A percentile compares a stretch with the other conserved stretches of the same genome.
Conservation (phyloP, 2,329 filamentous ascomycete genomes). For the Colletotrichum sidae region DNA sequence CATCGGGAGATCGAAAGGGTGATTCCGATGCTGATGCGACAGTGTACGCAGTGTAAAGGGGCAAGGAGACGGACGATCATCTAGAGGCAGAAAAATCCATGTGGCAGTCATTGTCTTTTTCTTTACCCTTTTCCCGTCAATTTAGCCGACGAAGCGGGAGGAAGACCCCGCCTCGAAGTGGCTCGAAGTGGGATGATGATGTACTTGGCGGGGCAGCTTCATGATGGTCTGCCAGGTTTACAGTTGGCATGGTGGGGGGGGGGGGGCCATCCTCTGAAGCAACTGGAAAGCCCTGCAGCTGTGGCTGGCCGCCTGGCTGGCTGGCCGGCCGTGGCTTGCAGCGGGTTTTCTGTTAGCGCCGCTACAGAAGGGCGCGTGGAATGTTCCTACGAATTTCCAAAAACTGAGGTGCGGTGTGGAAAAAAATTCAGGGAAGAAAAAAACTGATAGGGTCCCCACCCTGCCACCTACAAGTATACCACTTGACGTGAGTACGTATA, state of each 20-base stretch:
- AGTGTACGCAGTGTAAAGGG: slow-evolving; percentile 19
- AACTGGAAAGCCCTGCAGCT: slow-evolving; percentile 9
- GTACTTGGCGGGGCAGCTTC: slow-evolving; percentile 27
- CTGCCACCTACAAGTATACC: too few species aligned
- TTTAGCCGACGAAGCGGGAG: slow-evolving; percentile 21
- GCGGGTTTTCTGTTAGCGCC: too few species aligned
- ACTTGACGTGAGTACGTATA: too few species aligned
- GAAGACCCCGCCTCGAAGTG: slow-evolving; percentile 30
- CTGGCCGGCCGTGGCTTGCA: too few species aligned
- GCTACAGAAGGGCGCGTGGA: too few species aligned
- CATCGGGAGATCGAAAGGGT: too few species aligned
- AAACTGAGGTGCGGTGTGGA: too few species aligned
- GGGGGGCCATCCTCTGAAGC: slow-evolving; percentile 10
- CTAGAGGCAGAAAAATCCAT: not conserved
- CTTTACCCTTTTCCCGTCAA: slow-evolving; percentile 9
- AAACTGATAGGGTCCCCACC: too few species aligned
- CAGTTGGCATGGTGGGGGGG: slow-evolving; percentile 16
- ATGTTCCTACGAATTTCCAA: not conserved
- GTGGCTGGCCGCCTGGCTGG: not conserved
- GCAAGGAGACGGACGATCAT: not conserved
- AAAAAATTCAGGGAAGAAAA: too few species aligned
- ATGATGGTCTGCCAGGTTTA: slow-evolving; percentile 20
- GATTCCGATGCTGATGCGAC: not conserved
- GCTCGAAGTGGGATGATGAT: slow-evolving; percentile 35
- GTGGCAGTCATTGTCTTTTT: not conserved